Base-by-base conservation (phyloP, 768 basidiomycete species). In the Leccinum barrowsii region DNA sequence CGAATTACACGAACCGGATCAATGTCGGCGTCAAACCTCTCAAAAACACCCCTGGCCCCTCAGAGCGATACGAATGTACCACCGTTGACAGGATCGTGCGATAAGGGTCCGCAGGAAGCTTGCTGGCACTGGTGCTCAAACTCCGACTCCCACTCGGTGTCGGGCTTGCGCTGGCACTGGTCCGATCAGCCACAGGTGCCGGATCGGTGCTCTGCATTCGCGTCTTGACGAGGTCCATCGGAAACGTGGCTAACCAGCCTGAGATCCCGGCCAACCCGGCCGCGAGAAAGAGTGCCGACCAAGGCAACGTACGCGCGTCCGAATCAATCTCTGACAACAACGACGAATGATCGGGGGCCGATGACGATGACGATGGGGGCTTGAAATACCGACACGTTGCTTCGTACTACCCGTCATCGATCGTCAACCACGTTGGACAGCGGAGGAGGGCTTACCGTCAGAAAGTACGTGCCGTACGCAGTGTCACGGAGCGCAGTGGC, bases 141-240 rank as follows among this genome's bases (percentile, higher is more conserved):
- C 37, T 40, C 37, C 37, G 37, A 40, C 37, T 40, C 37, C 37
- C 37, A 17, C 37, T 40, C 37, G 17, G 37, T 17, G 17, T 40
- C 17, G 37, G 3, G 17, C 37, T 17, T 40, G 37, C 4, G 17
- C 17, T 40, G 7, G 7, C 37, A 17, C 17, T 8, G 17, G 37
- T 40, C 17, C 37, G 37, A 40, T 6, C 37, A 17, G 17, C 17
- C 37, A 40, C 17, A 17, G 37, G 37, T 15, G 17, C 37, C n/a
- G 60, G 55, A 2, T 68, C 55, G 24, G 63, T 69, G 51, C 83
- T 83, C 71, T 97, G 94, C 64, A 94, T 83, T 6, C 93, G 84
- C 13, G 94, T 95, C 75, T 97, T 96, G 60, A 95, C 80, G 4
- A 94, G 89, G 67, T 97, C 94, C 56, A 94, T 77, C 2, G 92